Base-by-base conservation (phyloP, 805 yeast species). In the Blastobotrys peoriensis region DNA sequence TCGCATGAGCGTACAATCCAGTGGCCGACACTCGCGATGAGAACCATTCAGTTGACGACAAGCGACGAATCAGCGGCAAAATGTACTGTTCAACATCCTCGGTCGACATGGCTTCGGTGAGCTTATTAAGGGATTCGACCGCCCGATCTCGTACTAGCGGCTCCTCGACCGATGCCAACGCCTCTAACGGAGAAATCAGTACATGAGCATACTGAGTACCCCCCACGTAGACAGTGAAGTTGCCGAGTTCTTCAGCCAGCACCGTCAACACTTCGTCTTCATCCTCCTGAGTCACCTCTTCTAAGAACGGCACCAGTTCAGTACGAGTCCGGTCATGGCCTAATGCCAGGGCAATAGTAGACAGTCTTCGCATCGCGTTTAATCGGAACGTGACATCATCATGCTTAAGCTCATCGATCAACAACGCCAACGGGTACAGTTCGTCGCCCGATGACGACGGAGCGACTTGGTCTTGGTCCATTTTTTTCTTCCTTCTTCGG, bases 221-320 rank as follows among this genome's bases (percentile, higher is more conserved):
- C 39, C 98, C 99, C 46, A 93, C 79, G 48, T 79, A 76, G 3
- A 96, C 95, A 28, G 88, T 79, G 63, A 93, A 91, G 46, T 78
- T 76, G 39, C 95, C 95, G 55, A 93, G 69, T 69, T 89, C 91
- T 55, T 83, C 86, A 3, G 97, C 97, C 51, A 94, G 74, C 17
- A 88, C 91, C 1, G 96, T 86, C 65, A 91, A 83, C 4, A 93
- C 96, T 67, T 93, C 99, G 65, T 93, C 99, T 67, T 93, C 99
- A 63, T 94, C 99, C 57, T 93, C 99, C 53, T 63, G 65, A 9
- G 67, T 63, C 17, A 55, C 65, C 49, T 83, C 89, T 54, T 82
- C 86, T 50, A 93, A 73, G 59, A 91, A 93, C 30, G 98, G 97
- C 43, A 93, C 71, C 60, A 93, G 74, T 63, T 93, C 98, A 38